A percentile compares a stretch with the other conserved stretches of the same genome.
phyloP scores from a whole-genome alignment of 768 basidiomycete species.

The Psilocybe subaeruginosa region DNA sequence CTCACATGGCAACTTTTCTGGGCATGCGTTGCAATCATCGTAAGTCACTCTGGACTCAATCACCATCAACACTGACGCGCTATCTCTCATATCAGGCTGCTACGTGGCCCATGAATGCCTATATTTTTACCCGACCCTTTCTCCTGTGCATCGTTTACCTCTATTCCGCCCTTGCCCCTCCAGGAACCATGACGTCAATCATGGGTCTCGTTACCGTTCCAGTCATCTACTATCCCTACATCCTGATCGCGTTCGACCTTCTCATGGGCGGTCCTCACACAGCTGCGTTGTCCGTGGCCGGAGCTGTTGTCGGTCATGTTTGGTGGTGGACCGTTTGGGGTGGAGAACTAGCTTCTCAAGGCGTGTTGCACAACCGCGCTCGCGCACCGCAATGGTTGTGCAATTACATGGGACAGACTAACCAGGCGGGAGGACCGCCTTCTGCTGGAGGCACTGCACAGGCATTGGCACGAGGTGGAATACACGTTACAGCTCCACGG shows the following conservation, averaged over 20 bases:
- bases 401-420: conserved; percentile 46
- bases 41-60: conserved; percentile 36
- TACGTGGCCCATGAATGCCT: conserved; percentile 62
- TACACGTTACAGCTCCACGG: conserved; percentile 63
- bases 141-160: conserved; percentile 72
- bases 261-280: conserved; percentile 60
- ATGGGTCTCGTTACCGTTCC: conserved; percentile 82
- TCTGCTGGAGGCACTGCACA: conserved; percentile 31
- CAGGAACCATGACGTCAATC: conserved; percentile 69
- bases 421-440: conserved; percentile 26
- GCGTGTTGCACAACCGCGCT: conserved; percentile 42
- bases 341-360: conserved; percentile 41
- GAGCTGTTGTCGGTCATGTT: conserved; percentile 75
- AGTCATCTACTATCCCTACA: conserved; percentile 72
- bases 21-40: conserved; percentile 59
- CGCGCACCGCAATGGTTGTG: conserved; percentile 64
- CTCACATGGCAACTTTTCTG: conserved; percentile 75
- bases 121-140: conserved; percentile 65
- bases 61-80: not conserved
- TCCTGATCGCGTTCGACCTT: conserved; percentile 73
- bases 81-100: conserved; percentile 34
- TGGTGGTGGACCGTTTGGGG: conserved; percentile 83
- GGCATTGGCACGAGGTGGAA: conserved; percentile 46
- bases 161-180: conserved; percentile 64
- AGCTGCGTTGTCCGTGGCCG: conserved; percentile 62